Evolutionary conservation across 805 yeast species (phyloP), one percentile per base, ranked within the genome.

Genomic region (Nakazawaea wyomingensis): DNA sequence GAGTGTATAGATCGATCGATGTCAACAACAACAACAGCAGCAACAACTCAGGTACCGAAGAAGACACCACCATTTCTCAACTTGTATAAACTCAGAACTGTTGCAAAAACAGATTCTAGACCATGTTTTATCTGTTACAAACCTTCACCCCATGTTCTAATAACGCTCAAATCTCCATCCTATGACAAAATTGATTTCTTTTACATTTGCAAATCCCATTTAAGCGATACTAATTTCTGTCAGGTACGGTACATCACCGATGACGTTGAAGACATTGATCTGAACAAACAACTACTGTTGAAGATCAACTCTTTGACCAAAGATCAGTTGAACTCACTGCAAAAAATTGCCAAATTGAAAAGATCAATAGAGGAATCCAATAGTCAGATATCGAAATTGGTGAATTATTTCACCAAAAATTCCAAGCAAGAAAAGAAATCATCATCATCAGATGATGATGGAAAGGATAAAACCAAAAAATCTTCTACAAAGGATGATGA

Each of bases 91-190:
- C 49, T 64, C 26, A 61, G 73, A 37, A 60, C 59, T 41, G 82
- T 72, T 9, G 67, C 75, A 1, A 62, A 56, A 1, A 43, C 53
- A 3, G 72, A 69, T 43, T 42, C 69, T 20, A 71, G 64, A 48
- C 55, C 82, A 1, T 78, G 84, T 53, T 48, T 47, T 17, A 55
- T 76, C 11, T 78, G 84, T 59, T 76, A 60, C 56, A 75, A 74
- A 48, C 71, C 78, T 1, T 58, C 78, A 0, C 38, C 58, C 5
- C 51, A 68, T 0, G 82, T 77, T 10, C 53, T 78, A 26, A 56
- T 78, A 6, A 59, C 76, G 2, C 28, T 50, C 43, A 69, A 68
- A 42, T 69, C 74, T 4, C 47, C 70, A 2, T 43, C 57, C 6
- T 53, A 62, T 2, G 74, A 69, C 16, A 54, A 72, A 30, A 58